Conservation (phyloP, 768 basidiomycete species). For the Coprinopsis marcescibilis region DNA sequence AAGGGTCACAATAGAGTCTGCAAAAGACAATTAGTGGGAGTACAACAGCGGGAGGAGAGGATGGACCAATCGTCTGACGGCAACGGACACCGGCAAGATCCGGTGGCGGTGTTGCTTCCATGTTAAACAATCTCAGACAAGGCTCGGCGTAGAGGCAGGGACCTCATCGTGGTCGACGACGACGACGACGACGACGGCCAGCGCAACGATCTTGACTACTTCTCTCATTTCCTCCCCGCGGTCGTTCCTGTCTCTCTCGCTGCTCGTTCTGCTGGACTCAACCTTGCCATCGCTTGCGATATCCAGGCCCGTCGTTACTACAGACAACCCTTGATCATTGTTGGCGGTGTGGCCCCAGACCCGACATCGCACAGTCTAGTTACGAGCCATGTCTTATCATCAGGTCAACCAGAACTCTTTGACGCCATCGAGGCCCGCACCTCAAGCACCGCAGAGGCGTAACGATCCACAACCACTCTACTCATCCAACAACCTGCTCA, state of each 20-base stretch:
- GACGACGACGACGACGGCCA: constrained; percentile 9
- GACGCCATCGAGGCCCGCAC: constrained; percentile 75
- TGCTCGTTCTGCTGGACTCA: background rate
- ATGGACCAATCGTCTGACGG: background rate
- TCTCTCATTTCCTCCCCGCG: background rate
- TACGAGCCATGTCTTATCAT: constrained; percentile 28
- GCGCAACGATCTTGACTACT: constrained; percentile 3
- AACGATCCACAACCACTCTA: constrained; percentile 33
- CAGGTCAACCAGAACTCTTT: constrained; percentile 47
- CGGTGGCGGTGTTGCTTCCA: constrained; percentile 7
- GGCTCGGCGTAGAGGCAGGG: background rate
- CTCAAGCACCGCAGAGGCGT: constrained; percentile 57
- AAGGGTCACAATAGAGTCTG: too few species aligned
- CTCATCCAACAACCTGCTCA: constrained; percentile 36
- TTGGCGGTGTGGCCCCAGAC: constrained; percentile 3
- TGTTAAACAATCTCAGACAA: constrained; percentile 12
- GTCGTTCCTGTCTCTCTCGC: background rate
- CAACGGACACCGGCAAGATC: constrained; percentile 8
- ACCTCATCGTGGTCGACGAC: constrained; percentile 8
- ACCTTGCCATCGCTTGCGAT: background rate
- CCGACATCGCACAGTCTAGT: background rate
- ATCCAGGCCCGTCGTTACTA: background rate
- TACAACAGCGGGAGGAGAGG: too few species aligned
- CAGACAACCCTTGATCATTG: constrained; percentile 3
- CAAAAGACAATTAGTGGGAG: too few species aligned